A percentile compares a stretch with the other conserved stretches of the same genome.
phyloP scores from a whole-genome alignment of 768 basidiomycete species.

The Suillus hirtellus region DNA sequence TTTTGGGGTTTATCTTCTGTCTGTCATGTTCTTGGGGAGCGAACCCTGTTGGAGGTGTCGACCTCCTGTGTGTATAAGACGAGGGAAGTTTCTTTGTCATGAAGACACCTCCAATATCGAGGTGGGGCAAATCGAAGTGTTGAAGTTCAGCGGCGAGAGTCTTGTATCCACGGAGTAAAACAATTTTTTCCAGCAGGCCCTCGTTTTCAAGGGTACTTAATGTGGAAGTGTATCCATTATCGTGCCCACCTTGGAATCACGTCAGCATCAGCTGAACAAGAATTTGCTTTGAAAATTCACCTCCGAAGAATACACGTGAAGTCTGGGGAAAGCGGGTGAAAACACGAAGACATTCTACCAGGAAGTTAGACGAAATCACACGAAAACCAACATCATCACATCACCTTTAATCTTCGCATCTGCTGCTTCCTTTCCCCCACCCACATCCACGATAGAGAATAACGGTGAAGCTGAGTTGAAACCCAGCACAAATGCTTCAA shows the following conservation, averaged over 20 bases:
- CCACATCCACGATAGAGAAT: constrained; percentile 44
- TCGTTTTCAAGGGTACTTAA: constrained; percentile 40
- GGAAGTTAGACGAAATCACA: constrained; percentile 6
- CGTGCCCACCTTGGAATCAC: constrained; percentile 32
- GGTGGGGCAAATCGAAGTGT: constrained; percentile 30
- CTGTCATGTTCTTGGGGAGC: constrained; percentile 29
- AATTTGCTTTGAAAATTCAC: constrained; percentile 12
- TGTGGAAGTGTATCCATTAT: constrained; percentile 43
- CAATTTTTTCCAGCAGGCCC: constrained; percentile 38
- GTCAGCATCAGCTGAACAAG: background rate
- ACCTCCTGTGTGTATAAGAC: constrained; percentile 7
- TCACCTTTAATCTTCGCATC: constrained; percentile 44
- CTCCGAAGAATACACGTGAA: constrained; percentile 41
- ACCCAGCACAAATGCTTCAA: constrained; percentile 38
- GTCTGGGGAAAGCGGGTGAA: constrained; percentile 51
- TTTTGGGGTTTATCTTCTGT: constrained; percentile 11
- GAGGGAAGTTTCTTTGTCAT: constrained; percentile 31
- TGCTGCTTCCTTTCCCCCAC: constrained; percentile 43
- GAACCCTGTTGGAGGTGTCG: constrained; percentile 6
- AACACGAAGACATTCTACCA: constrained; percentile 51
- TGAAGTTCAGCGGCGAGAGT: constrained; percentile 37
- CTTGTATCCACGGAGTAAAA: constrained; percentile 40
- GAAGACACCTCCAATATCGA: constrained; percentile 39
- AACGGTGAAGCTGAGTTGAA: constrained; percentile 42
- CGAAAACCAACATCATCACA: background rate